A percentile compares a stretch with the other conserved stretches of the same genome.
phyloP scores from a whole-genome alignment of 1,139 yeast species.

The Pichia sp. region DNA sequence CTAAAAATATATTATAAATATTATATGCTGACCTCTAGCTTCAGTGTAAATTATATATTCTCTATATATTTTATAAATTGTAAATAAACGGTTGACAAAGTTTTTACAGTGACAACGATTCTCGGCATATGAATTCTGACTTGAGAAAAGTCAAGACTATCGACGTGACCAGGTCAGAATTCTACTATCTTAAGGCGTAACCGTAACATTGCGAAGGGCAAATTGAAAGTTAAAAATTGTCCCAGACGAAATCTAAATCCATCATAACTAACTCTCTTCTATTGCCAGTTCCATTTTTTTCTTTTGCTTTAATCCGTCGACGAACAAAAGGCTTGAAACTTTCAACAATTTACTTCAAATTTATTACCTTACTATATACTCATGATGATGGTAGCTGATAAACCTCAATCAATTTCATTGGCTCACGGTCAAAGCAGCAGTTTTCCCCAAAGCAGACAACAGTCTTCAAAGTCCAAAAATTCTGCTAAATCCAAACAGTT shows the following conservation, averaged over 20 bases:
- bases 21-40: too few relatives aligned
- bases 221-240: not conserved
- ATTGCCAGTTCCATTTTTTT: not conserved
- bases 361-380: not conserved
- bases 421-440: not conserved
- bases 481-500: not conserved
- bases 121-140: too few relatives aligned
- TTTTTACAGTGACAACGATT: too few relatives aligned
- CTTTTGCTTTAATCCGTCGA: not conserved
- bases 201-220: not conserved
- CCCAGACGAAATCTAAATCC: not conserved
- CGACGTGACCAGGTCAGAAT: too few relatives aligned
- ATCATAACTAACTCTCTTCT: not conserved
- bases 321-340: not conserved
- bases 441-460: not conserved
- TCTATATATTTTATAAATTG: too few relatives aligned
- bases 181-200: too few relatives aligned
- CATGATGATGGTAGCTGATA: constrained; percentile 12
- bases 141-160: too few relatives aligned
- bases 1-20: too few relatives aligned
- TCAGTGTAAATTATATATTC: too few relatives aligned
- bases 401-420: constrained; percentile 7
- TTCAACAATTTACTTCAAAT: not conserved
- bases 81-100: too few relatives aligned
- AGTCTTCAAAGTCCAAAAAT: not conserved